Percentiles rank a stretch among this genome's conserved stretches.
phyloP scores from a whole-genome alignment of 1,139 yeast species.

The Taphrina wiesneri region DNA sequence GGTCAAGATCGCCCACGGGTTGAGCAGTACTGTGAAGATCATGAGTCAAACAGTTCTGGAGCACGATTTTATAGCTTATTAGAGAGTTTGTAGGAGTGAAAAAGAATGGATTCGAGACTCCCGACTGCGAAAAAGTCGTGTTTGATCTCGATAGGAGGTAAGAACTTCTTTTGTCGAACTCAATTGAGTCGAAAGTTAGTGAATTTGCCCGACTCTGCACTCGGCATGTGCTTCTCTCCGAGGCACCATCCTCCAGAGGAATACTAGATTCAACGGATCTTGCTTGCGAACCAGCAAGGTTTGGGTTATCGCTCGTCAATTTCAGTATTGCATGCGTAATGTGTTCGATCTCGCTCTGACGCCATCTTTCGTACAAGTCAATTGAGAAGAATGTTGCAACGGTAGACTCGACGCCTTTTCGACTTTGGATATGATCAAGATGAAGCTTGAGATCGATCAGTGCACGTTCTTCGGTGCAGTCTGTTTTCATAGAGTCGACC shows the following conservation, averaged over 20 bases:
- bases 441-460: constrained; percentile 16
- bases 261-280: not conserved
- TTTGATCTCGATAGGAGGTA: not conserved
- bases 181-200: not conserved
- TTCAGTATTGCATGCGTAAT: constrained; percentile 16
- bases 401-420: not conserved
- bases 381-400: constrained; percentile 2
- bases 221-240: not conserved
- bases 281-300: not conserved
- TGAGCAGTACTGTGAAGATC: constrained; percentile 3
- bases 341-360: constrained; percentile 2
- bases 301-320: constrained; percentile 18
- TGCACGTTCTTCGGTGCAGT: not conserved
- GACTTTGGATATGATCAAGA: not conserved
- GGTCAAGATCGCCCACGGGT: not conserved
- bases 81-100: constrained; percentile 20
- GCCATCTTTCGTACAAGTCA: constrained; percentile 11
- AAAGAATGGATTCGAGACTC: not conserved
- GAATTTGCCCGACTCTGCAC: constrained; percentile 1
- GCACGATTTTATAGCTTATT: not conserved
- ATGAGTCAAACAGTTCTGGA: constrained; percentile 6
- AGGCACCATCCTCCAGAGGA: not conserved
- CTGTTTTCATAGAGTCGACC: constrained; percentile 1
- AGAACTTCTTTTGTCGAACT: not conserved
- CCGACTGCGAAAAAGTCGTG: not conserved